Evolutionary conservation across 2,329 filamentous ascomycete genomes (phyloP), one percentile per base, ranked within the genome.

Genomic region (Pseudogymnoascus sp.): DNA sequence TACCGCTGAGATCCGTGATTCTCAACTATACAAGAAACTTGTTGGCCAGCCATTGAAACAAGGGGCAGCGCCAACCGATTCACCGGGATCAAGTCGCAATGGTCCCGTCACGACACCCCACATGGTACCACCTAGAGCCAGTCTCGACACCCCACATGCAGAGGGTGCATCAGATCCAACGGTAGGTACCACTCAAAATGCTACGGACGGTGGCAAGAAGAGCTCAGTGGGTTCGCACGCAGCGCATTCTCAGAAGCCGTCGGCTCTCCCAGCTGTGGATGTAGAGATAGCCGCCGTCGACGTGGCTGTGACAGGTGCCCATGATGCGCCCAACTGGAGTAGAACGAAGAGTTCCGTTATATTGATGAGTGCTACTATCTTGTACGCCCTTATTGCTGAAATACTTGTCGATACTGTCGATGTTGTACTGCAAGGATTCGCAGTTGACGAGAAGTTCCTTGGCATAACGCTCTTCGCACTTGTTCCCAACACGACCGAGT

Each of bases 251-350:
- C 71, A 72, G 21, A 26, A 31, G 33, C 35, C 6, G n/a, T 26
- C n/a, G 14, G 3, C 26, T 26, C 33, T 39, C 21, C 58, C 58
- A n/a, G 33, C 21, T 26, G 35, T 31, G 38, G 58, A 60, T 26
- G 58, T 41, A 4, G 58, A 60, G 19, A 65, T 67, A 21, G 60
- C 45, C 5, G 63, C 61, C 41, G 62, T 61, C n/a, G 66, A 64
- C n/a, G 74, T 70, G 37, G 76, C 76, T 26, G 77, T 80, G 49
- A 75, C 72, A 61, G 90, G 90, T 52, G 92, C 93, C 0, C 95
- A 99, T 70, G 94, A 99, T 74, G 94, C 94, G n/a, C 94, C 94
- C 4, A 99, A 99, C 73, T 99, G 94, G 94, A 91, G 93, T 70
- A 87, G 92, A 65, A 84, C 83, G 61, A 97, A 97, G 82, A 96